Evolutionary conservation across 805 yeast species (phyloP), one percentile per base, ranked within the genome.

Genomic region (Jamesozyma spencerorum): DNA sequence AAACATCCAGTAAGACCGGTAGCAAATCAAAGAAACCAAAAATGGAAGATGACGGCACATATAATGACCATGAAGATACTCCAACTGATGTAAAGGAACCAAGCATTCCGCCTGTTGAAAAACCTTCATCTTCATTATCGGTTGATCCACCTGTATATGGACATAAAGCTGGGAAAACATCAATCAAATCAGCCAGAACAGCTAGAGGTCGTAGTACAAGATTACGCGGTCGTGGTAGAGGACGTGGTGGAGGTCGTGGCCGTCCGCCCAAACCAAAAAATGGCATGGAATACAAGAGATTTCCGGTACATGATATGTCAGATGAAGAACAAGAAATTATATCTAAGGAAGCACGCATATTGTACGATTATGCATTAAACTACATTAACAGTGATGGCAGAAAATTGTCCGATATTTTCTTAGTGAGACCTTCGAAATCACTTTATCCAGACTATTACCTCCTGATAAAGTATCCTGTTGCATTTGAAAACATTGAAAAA

Each of bases 401-500:
- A 32, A 71, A 75, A 24, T 52, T 60, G 6, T 65, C 73, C 24
- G 81, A 72, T 31, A 63, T 80, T 37, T 88, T 88, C 64, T 56
- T 77, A 51, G 75, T 70, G 35, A 65, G 82, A 39, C 97, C 97
- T 3, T 72, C 88, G 0, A 72, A 74, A 47, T 74, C 74, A 57
- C 57, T 77, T 40, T 90, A 86, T 58, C 92, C 96, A 0, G 97
- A 90, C 61, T 90, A 90, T 59, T 90, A 81, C 39, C 47, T 63
- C 40, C 31, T 67, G 19, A 65, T 67, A 50, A 74, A 73, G 47
- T 69, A 72, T 47, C 92, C 90, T 30, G 69, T 81, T 43, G 88
- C 88, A 2, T 72, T 82, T 47, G 85, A 80, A 47, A 71, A 71
- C 19, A 71, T 84, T 34, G 70, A 69, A 51, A 74, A 74, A 55